Percentiles rank a stretch among this genome's conserved stretches.
Evolutionary conservation across 1,284 basidiomycete species (phyloP).

Genomic region (Thecaphora thlaspeos): DNA sequence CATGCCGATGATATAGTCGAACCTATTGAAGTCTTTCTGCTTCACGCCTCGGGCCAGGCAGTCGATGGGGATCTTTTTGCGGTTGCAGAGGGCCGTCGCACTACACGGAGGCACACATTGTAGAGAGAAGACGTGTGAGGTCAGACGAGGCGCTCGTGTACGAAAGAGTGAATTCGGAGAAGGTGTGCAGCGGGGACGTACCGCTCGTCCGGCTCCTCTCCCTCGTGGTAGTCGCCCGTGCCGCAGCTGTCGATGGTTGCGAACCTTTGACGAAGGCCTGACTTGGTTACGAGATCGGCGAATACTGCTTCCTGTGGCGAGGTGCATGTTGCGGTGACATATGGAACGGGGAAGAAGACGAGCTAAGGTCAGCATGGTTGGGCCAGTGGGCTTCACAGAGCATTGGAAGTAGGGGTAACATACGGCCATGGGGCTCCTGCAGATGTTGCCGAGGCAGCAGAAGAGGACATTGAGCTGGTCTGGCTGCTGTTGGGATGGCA

Average conservation of each 20-base stretch:
- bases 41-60: slow-evolving; percentile 58
- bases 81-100: slow-evolving; percentile 59
- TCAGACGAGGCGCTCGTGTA: too few species aligned
- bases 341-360: too few species aligned
- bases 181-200: slow-evolving; percentile 10
- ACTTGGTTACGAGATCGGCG: slow-evolving; percentile 23
- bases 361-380: too few species aligned
- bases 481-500: background rate
- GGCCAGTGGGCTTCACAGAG: too few species aligned
- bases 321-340: too few species aligned
- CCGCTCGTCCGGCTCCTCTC: slow-evolving; percentile 50
- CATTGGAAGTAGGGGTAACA: too few species aligned
- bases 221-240: slow-evolving; percentile 48
- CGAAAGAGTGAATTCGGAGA: too few species aligned
- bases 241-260: slow-evolving; percentile 49
- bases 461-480: slow-evolving; percentile 49
- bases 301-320: slow-evolving; percentile 42
- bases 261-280: slow-evolving; percentile 34
- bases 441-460: slow-evolving; percentile 55
- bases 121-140: too few species aligned
- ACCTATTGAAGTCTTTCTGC: slow-evolving; percentile 56
- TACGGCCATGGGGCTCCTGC: slow-evolving; percentile 50
- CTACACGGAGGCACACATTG: slow-evolving; percentile 25
- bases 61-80: slow-evolving; percentile 59
- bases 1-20: slow-evolving; percentile 62